Base-by-base conservation (phyloP, 192 early-diverging fungal species). In the Backusella circina region DNA sequence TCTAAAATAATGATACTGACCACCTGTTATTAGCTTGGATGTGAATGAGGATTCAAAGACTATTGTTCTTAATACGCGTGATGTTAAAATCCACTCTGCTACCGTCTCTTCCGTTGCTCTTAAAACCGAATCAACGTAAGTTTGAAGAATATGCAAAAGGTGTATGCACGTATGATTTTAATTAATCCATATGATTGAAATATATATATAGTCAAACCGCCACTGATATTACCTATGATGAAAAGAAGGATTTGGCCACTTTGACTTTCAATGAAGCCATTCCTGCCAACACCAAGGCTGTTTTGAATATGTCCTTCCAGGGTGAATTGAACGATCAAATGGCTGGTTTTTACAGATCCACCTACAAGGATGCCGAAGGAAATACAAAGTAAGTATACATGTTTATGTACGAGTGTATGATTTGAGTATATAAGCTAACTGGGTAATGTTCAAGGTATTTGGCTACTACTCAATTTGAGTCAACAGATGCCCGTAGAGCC, bases 281-380 rank as follows among this genome's bases (percentile, higher is more conserved):
- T 28, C 77, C 84, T 12, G 84, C 86, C 30, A 83, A 83, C 65
- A 81, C 85, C n/a, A 84, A 88, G n/a, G 90, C 86, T 15, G 81
- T 84, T 26, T 77, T 94, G 70, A 69, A 80, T 33, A 83, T 94
- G n/a, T 64, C 71, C 32, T 95, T 94, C 77, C 83, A 85, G 35
- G 90, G 93, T 75, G 79, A 88, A 33, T 84, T 92, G 64, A 95
- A 94, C 78, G 92, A 99, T 81, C 89, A 93, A 79, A 96, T 99
- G 96, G 87, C 89, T 47, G 97, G 98, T 16, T 99, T 99, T 82
- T 99, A 99, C 86, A 89, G 96, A 70, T 92, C 90, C 70, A 86
- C 87, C 32, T 98, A 94, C 84, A 88, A 86, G 32, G 90, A 90
- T 71, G 84, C 79, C 1, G 77, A 92, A 67, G 93, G 87, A 70